phyloP scores from a whole-genome alignment of 1,139 yeast species.

The Scheffersomyces parashehatae region DNA sequence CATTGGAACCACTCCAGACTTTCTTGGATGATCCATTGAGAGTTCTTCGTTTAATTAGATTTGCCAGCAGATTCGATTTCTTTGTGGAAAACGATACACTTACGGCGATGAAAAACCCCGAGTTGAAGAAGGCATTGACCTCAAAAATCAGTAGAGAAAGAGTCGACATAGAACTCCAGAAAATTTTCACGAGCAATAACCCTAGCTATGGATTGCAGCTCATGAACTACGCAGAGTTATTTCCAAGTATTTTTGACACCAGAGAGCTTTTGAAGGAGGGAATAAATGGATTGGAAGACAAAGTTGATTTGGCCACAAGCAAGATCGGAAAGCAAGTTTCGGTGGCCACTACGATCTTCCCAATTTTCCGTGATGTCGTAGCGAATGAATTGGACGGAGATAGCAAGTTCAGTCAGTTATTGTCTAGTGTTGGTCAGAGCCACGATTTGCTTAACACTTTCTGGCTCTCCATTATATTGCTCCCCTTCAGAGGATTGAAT shows the following conservation, averaged over 20 bases:
- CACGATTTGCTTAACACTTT: constrained; percentile 31
- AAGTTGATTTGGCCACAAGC: neutral
- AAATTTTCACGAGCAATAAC: constrained; percentile 63
- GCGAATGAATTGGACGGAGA: neutral
- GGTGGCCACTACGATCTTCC: constrained; percentile 20
- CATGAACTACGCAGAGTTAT: constrained; percentile 55
- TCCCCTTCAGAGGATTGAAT: constrained; percentile 45
- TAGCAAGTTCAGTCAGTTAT: constrained; percentile 3
- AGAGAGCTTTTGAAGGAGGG: constrained; percentile 26
- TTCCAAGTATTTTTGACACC: constrained; percentile 57
- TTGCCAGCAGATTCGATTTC: constrained; percentile 80
- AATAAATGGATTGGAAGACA: constrained; percentile 20
- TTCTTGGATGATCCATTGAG: constrained; percentile 92
- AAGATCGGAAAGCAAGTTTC: constrained; percentile 17
- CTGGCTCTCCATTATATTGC: constrained; percentile 50
- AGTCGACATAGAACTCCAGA: constrained; percentile 81
- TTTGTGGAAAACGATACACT: constrained; percentile 59
- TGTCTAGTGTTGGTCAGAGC: constrained; percentile 10
- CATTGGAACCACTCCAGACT: constrained; percentile 79
- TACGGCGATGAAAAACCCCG: constrained; percentile 62
- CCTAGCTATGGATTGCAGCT: constrained; percentile 67
- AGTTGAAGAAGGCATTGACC: constrained; percentile 58
- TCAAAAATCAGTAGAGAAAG: constrained; percentile 87
- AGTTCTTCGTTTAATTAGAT: constrained; percentile 78
- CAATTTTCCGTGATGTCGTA: constrained; percentile 14